These are phyloP conservation scores for Cystobasidium slooffiae DNA, from an alignment of 1,284 basidiomycete genomes.

Conservation along the genomic window DNA sequence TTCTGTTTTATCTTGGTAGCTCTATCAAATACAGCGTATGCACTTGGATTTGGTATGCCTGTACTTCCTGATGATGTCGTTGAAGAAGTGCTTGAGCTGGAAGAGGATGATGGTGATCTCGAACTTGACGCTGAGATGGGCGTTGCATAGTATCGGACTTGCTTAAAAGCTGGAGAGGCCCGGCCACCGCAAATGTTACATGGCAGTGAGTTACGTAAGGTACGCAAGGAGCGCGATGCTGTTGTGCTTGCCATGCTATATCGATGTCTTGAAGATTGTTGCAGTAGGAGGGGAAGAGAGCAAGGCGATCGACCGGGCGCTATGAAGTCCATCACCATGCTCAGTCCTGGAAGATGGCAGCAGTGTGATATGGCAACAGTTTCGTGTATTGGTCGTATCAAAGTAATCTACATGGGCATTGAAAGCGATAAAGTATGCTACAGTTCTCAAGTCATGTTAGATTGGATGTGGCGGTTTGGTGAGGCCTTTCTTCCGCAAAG, in stretches of 20 bases:
- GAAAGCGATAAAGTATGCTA: too few relatives aligned
- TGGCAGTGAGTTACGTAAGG: neutral
- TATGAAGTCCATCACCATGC: too few relatives aligned
- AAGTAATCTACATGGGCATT: too few relatives aligned
- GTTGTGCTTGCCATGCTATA: constrained; percentile 13
- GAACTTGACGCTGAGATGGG: constrained; percentile 23
- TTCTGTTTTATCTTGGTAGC: constrained; percentile 78
- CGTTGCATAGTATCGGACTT: constrained; percentile 33
- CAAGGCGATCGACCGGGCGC: neutral
- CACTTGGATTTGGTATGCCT: constrained; percentile 38
- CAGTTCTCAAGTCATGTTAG: too few relatives aligned
- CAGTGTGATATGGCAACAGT: too few relatives aligned
- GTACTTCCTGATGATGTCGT: constrained; percentile 3
- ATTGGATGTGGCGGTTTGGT: too few relatives aligned
- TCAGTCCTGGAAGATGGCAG: too few relatives aligned
- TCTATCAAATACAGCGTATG: constrained; percentile 76
- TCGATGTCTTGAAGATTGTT: neutral
- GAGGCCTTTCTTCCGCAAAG: too few relatives aligned
- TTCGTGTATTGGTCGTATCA: too few relatives aligned
- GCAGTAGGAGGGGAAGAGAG: neutral
- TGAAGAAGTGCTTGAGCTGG: neutral
- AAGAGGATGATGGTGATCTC: constrained; percentile 33
- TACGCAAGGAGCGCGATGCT: neutral
- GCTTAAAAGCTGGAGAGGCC: neutral
- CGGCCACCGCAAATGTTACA: constrained; percentile 4